Base-by-base conservation (phyloP, 257 asterid species). In the Scutellaria barbata region DNA sequence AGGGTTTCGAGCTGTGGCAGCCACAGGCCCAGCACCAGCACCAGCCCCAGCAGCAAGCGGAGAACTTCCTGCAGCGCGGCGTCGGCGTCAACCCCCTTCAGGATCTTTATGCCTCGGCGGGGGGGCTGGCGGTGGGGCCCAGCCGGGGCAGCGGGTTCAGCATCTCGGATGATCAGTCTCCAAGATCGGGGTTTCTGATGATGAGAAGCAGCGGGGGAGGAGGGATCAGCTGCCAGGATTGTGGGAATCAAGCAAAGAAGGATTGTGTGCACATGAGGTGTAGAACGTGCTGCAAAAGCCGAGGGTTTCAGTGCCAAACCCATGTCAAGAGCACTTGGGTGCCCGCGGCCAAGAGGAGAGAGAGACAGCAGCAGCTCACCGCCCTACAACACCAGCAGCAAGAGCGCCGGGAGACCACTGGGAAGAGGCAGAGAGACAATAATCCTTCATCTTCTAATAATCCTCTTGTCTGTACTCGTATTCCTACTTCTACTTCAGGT, bases 291-390 rank as follows among this genome's bases (percentile, higher is more conserved):
- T 92, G 98, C 30, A 92, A 90, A 69, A 89, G 96, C 71, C 86
- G 96, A 69, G 98, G 98, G 62, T 85, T 79, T 72, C 86, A 81
- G 53, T 92, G 98, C 79, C 72, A 76, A 12, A 92, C 98, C 2
- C 98, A 92, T 74, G 87, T 92, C 0, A 92, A 85, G 79, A 86
- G 94, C 85, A 92, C 98, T 14, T 92, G 98, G 98, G 96, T 92
- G 37, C 96, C 98, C 0, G 98, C 98, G 0, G 82, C 95, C 0
- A 86, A 92, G 83, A 79, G 98, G 56, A 70, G 98, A 20, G 94
- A 92, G 73, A 63, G 95, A 25, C 96, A 87, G 62, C 89, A 86
- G 18, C 92, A 84, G 25, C 79, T 81, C 0, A 8, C 86, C 7
- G 16, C 81, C 18, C 61, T 80, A 10, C 87, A 81, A 65, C 81